Conservation (phyloP, 2,329 filamentous ascomycete genomes). For the Aspergillus fumigatiaffinis region DNA sequence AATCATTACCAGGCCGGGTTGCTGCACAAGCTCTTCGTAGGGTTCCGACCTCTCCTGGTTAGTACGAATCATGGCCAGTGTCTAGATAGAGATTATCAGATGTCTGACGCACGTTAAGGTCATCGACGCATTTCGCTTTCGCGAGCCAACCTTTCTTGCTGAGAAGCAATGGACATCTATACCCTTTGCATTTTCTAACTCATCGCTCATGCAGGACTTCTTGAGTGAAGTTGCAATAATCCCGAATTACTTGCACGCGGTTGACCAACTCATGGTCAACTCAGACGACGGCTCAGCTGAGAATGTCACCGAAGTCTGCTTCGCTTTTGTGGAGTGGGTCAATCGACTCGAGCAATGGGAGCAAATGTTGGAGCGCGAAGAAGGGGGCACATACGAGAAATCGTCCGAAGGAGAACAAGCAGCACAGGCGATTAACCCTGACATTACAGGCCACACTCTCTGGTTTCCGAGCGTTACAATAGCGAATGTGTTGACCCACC, state of each 20-base stretch:
- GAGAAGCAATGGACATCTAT: conserved; percentile 24
- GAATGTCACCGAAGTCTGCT: not conserved
- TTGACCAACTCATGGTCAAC: conserved; percentile 11
- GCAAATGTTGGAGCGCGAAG: not conserved
- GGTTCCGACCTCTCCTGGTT: conserved; percentile 40
- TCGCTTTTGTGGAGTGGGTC: not conserved
- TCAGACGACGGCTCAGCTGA: not conserved
- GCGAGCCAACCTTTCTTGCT: conserved; percentile 30
- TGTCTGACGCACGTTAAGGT: conserved; percentile 18
- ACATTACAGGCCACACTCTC: conserved; percentile 6
- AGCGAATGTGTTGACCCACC: conserved; percentile 38
- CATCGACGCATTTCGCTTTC: conserved; percentile 26
- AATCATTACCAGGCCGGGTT: conserved; percentile 29
- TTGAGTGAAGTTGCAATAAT: conserved; percentile 27
- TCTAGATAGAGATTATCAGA: too few relatives aligned
- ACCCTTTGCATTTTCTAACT: conserved; percentile 25
- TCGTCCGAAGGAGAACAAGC: not conserved
- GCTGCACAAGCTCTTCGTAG: conserved; percentile 39
- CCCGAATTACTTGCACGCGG: conserved; percentile 24
- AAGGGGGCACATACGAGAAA: not conserved
- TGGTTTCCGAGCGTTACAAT: conserved; percentile 35
- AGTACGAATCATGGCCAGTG: conserved; percentile 4
- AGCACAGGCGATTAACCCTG: not conserved
- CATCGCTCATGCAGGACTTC: conserved; percentile 32
- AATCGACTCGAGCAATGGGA: not conserved